These are phyloP conservation scores for Pythium phragmitis DNA, from an alignment of 352 stramenopile genomes.

Conservation along the genomic window DNA sequence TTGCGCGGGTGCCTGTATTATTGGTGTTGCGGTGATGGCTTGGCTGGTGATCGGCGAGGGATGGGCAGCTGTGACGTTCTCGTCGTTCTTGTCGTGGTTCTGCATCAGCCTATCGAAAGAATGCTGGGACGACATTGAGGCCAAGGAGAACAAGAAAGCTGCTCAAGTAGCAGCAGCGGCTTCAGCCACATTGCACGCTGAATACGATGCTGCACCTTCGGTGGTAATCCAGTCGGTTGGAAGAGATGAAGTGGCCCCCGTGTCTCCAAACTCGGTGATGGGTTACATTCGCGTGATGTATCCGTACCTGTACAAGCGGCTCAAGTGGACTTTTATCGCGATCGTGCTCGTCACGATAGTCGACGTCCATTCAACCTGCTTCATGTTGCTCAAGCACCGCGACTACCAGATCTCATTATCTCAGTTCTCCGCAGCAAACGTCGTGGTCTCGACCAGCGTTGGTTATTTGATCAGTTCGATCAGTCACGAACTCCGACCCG, in stretches of 20 bases:
- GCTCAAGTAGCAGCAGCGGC: not conserved
- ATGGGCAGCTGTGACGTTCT: conserved; percentile 49
- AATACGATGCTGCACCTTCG: not conserved
- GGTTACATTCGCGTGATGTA: conserved; percentile 36
- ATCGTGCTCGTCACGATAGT: conserved; percentile 66
- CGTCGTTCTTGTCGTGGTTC: conserved; percentile 59
- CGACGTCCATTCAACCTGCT: conserved; percentile 66
- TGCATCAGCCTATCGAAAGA: conserved; percentile 64
- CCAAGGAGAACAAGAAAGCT: conserved; percentile 21
- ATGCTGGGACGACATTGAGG: conserved; percentile 74
- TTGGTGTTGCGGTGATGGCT: conserved; percentile 33
- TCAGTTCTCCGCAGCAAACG: conserved; percentile 74
- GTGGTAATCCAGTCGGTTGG: conserved; percentile 7
- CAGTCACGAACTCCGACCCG: conserved; percentile 58
- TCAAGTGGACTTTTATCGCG: conserved; percentile 79
- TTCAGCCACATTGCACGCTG: not conserved
- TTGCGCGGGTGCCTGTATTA: conserved; percentile 43
- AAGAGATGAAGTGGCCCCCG: not conserved
- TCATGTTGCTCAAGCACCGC: conserved; percentile 46
- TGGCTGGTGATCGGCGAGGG: conserved; percentile 42
- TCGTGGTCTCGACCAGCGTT: conserved; percentile 58
- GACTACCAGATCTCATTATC: conserved; percentile 51
- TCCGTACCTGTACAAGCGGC: conserved; percentile 61
- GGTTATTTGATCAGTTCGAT: conserved; percentile 71
- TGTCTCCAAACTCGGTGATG: conserved; percentile 24